phyloP scores from a whole-genome alignment of 768 basidiomycete species.

The Lyophyllum atratum region DNA sequence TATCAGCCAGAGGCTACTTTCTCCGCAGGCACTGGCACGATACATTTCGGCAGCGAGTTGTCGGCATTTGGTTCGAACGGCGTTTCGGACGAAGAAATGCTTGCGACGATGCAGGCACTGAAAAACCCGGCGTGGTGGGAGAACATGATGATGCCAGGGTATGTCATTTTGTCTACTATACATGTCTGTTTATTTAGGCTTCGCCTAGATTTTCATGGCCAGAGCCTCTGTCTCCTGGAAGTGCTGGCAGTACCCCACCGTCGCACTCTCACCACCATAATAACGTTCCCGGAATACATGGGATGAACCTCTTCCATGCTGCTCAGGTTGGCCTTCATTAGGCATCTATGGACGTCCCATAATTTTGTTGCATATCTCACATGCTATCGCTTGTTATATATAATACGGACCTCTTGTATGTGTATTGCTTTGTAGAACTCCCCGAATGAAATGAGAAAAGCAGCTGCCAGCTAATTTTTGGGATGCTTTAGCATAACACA shows the following conservation, averaged over 20 bases:
- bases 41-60: slow-evolving; percentile 44
- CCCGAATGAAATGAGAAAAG: not conserved
- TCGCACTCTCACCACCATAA: slow-evolving; percentile 14
- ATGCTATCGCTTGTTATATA: not conserved
- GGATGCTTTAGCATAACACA: too few species aligned
- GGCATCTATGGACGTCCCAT: not conserved
- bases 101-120: slow-evolving; percentile 74
- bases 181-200: not conserved
- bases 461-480: not conserved
- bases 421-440: not conserved
- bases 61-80: slow-evolving; percentile 29
- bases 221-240: slow-evolving; percentile 28
- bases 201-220: slow-evolving; percentile 31
- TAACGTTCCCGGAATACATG: slow-evolving; percentile 9
- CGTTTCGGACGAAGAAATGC: slow-evolving; percentile 55
- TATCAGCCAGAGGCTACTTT: slow-evolving; percentile 53
- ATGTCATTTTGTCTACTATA: slow-evolving; percentile 8
- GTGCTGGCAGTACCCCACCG: slow-evolving; percentile 21
- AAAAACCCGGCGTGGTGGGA: slow-evolving; percentile 75
- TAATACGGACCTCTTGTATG: not conserved
- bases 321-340: slow-evolving; percentile 15
- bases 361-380: not conserved
- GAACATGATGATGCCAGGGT: slow-evolving; percentile 89
- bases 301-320: slow-evolving; percentile 15
- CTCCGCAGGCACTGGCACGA: slow-evolving; percentile 38